These are phyloP conservation scores for Rutstroemia sp. DNA, from an alignment of 2,329 filamentous ascomycete species.

Conservation along the genomic window DNA sequence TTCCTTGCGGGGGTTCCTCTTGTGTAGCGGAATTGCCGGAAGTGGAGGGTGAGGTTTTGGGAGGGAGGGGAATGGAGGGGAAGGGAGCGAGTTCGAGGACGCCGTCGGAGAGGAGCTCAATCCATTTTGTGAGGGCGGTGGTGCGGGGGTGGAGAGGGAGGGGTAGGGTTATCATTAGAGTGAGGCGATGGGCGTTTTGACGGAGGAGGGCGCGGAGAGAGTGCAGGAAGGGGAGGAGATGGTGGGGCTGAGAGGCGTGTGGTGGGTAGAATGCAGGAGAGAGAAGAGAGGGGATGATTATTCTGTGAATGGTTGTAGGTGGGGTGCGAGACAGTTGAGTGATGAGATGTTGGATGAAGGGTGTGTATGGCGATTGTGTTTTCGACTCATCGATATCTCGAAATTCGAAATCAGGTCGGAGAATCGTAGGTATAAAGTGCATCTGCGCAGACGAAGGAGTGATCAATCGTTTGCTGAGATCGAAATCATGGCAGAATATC, in stretches of 20 bases:
- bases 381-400: conserved; percentile 25
- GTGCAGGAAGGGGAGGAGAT: conserved; percentile 76
- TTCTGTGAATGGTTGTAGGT: conserved; percentile 62
- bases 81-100: conserved; percentile 78
- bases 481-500: conserved; percentile 65
- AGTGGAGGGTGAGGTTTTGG: conserved; percentile 40
- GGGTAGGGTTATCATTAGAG: conserved; percentile 69
- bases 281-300: conserved; percentile 78
- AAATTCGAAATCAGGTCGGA: conserved; percentile 23
- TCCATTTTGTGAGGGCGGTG: conserved; percentile 73
- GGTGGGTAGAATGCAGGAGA: conserved; percentile 79
- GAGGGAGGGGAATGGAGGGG: conserved; percentile 42
- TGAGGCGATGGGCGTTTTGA: conserved; percentile 55
- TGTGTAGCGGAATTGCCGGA: conserved; percentile 43
- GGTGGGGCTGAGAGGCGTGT: conserved; percentile 58
- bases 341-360: conserved; percentile 54
- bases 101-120: conserved; percentile 77
- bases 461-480: conserved; percentile 59
- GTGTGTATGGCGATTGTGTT: conserved; percentile 49
- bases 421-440: conserved; percentile 41
- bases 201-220: conserved; percentile 68
- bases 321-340: conserved; percentile 47
- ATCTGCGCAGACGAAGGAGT: conserved; percentile 45
- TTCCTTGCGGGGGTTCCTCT: conserved; percentile 76
- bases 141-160: conserved; percentile 70